Conservation (phyloP, 2,329 filamentous ascomycete species). For the Fusarium sp. region DNA sequence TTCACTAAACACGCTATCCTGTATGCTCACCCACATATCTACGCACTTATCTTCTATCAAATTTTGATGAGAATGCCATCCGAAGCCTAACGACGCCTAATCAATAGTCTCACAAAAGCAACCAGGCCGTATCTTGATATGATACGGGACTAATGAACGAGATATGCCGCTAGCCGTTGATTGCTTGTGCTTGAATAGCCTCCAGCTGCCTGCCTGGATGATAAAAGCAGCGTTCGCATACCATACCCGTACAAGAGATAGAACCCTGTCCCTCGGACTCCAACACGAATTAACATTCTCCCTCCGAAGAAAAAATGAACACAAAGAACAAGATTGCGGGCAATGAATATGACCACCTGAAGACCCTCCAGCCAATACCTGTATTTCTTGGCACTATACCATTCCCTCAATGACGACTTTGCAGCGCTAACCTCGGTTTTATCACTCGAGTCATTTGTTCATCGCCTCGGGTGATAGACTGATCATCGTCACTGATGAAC, state of each 20-base stretch:
- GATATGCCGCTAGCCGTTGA: background rate
- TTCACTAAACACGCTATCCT: background rate
- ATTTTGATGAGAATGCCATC: background rate
- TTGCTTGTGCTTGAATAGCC: background rate
- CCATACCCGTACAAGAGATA: constrained; percentile 4
- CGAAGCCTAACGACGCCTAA: background rate
- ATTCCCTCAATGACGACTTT: constrained; percentile 22
- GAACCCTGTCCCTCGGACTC: background rate
- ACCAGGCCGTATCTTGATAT: background rate
- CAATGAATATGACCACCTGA: background rate
- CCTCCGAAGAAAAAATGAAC: background rate
- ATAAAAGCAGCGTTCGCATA: background rate
- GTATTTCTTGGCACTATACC: constrained; percentile 22
- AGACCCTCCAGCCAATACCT: constrained; percentile 12
- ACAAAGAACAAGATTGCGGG: constrained; percentile 17
- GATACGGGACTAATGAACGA: background rate
- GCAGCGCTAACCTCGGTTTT: constrained; percentile 21
- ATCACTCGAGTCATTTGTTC: constrained; percentile 11
- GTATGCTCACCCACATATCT: background rate
- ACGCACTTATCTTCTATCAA: background rate
- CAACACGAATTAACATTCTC: constrained; percentile 5
- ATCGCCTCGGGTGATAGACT: background rate
- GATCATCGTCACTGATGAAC: constrained; percentile 13
- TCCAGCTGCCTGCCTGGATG: background rate
- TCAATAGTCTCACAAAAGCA: background rate